A percentile compares a stretch with the other conserved stretches of the same genome.
Evolutionary conservation across 371 early-diverging fungal genomes (phyloP).

Genomic region (Rhizopus sp.): DNA sequence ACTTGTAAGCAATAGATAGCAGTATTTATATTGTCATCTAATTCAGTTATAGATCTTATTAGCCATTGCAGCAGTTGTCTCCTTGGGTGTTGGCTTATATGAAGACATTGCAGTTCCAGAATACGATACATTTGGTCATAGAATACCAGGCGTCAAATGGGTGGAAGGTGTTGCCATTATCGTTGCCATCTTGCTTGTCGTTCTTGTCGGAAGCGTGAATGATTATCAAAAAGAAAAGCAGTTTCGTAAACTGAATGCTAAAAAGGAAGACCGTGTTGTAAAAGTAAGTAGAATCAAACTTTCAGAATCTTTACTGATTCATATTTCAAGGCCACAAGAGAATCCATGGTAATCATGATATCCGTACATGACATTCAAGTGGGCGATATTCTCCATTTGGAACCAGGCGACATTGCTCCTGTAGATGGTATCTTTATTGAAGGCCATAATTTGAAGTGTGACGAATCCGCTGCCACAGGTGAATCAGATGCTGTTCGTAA

Average conservation of each 20-base stretch:
- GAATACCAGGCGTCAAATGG: slow-evolving; percentile 61
- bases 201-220: slow-evolving; percentile 75
- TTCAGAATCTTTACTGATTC: neutral
- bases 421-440: slow-evolving; percentile 84
- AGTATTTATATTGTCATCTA: neutral
- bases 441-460: slow-evolving; percentile 82
- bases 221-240: slow-evolving; percentile 85
- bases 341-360: slow-evolving; percentile 70
- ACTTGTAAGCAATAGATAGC: slow-evolving; percentile 51
- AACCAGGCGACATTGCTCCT: slow-evolving; percentile 90
- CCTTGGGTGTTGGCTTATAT: slow-evolving; percentile 84
- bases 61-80: slow-evolving; percentile 77
- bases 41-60: slow-evolving; percentile 58
- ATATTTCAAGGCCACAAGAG: slow-evolving; percentile 60
- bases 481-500: slow-evolving; percentile 81
- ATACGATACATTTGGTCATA: slow-evolving; percentile 22
- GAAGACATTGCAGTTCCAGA: slow-evolving; percentile 60
- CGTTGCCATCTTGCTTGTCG: slow-evolving; percentile 76
- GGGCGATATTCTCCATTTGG: slow-evolving; percentile 85
- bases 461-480: slow-evolving; percentile 90
- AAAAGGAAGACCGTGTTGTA: slow-evolving; percentile 75
- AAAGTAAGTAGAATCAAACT: slow-evolving; percentile 37
- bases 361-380: slow-evolving; percentile 83
- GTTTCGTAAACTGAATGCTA: slow-evolving; percentile 77
- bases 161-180: slow-evolving; percentile 78